Base-by-base conservation (phyloP, 371 early-diverging fungal genomes). In the Mortierella sp. region DNA sequence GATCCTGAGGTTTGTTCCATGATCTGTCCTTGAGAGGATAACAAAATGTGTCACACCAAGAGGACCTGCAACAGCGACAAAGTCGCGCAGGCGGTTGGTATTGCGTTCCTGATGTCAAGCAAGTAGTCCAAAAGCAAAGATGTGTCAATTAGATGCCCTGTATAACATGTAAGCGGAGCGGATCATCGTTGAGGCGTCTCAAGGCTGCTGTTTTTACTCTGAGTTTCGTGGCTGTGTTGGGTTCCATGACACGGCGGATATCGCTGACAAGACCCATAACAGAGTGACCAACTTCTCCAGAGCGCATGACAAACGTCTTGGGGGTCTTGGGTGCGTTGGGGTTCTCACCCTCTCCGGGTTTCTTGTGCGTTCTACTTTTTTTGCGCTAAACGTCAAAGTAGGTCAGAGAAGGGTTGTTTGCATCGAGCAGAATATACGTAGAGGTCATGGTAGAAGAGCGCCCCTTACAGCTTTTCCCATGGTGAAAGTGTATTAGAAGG, bases 1-100 rank as follows among this genome's bases (percentile, higher is more conserved):
- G 46, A 97, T 91, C 34, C 96, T 87, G 66, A 98, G 82, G 79
- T 95, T 96, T 31, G 92, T 86, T 27, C 90, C 91, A 46, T 86
- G 81, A 42, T 93, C 92, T 12, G 95, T 94, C 61, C 90, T 89
- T 49, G 96, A 93, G 52, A 98, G 93, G 58, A 98, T 84, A 72
- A 96, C 61, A 54, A 96, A 84, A 65, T 98, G 98, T 3, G 95
- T 88, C 6, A 97, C 94, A 43, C 90, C 89, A 38, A 96, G 83
- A 60, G 90, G 95, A 31, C 92, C 91, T 41, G 97, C 93, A 16
- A 98, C 91, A 45, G 85, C 81, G 12, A 96, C 89, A 78, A 96
- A 98, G 85, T 98, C 99, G 63, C 94, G 92, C 54, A 98, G 83
- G 67, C 92, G 91, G 84, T 98, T 98, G 57, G 86, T 89, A 82